Evolutionary conservation across 169 alveolate species (phyloP).

Genomic region (Ichthyophthirius multifiliis): DNA sequence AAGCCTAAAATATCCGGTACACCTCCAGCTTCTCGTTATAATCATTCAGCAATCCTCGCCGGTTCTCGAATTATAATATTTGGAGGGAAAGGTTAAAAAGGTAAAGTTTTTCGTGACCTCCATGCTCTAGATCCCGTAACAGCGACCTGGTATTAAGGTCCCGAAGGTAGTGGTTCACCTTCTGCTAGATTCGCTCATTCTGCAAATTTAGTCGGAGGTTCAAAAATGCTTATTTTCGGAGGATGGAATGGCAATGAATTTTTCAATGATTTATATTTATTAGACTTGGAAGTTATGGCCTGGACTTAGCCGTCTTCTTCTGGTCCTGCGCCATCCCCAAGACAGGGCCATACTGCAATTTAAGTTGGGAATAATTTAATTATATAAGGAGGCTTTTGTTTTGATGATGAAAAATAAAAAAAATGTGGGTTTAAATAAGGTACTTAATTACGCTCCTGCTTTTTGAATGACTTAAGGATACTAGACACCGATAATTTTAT

Average conservation of each 20-base stretch:
- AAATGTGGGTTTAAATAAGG: constrained; percentile 76
- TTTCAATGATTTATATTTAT: constrained; percentile 79
- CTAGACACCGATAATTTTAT: constrained; percentile 80
- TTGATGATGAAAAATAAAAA: constrained; percentile 65
- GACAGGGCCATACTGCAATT: constrained; percentile 87
- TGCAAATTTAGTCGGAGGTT: constrained; percentile 79
- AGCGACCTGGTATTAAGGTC: constrained; percentile 87
- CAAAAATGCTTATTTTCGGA: constrained; percentile 88
- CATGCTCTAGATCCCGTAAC: constrained; percentile 88
- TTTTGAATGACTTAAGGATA: constrained; percentile 84
- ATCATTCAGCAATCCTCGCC: constrained; percentile 86
- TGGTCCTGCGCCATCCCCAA: constrained; percentile 87
- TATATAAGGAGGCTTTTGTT: constrained; percentile 87
- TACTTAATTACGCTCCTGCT: constrained; percentile 69
- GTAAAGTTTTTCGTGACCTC: constrained; percentile 74
- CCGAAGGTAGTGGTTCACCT: constrained; percentile 90
- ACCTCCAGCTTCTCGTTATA: constrained; percentile 89
- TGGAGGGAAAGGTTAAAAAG: constrained; percentile 89
- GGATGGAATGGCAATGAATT: constrained; percentile 88
- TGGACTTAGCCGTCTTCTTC: constrained; percentile 85
- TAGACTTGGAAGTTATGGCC: constrained; percentile 88
- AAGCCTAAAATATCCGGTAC: constrained; percentile 83
- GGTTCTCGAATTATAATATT: constrained; percentile 86
- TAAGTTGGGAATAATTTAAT: constrained; percentile 83
- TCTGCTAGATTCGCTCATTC: constrained; percentile 86